Evolutionary conservation across 2,329 filamentous ascomycete species (phyloP).

Genomic region (Colletotrichum liaoningense): DNA sequence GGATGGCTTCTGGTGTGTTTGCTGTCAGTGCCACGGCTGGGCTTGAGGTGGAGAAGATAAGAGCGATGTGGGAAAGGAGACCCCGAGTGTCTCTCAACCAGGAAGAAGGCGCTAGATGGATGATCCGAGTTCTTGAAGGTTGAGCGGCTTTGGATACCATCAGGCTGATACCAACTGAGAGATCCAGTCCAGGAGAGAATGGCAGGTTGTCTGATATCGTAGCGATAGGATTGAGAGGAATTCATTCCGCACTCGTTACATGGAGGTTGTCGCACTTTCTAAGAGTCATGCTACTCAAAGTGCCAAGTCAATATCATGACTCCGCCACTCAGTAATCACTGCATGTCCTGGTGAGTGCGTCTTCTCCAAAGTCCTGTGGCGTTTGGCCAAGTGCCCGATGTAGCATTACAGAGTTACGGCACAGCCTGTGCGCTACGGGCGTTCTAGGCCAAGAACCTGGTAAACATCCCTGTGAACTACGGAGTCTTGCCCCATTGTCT

Average conservation of each 20-base stretch:
- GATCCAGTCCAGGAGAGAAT: background rate
- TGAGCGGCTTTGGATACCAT: background rate
- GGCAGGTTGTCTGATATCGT: background rate
- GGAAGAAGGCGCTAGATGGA: too few relatives aligned
- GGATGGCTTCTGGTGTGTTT: conserved; percentile 11
- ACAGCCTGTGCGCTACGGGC: background rate
- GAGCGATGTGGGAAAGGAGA: background rate
- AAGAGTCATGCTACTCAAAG: background rate
- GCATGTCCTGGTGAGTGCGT: background rate
- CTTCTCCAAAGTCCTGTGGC: background rate
- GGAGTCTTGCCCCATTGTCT: background rate
- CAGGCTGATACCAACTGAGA: background rate
- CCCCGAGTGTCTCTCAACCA: background rate
- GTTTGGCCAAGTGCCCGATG: background rate
- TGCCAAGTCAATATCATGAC: background rate
- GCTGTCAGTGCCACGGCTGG: background rate
- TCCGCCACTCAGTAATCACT: background rate
- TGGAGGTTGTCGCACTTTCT: background rate
- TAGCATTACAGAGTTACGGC: background rate
- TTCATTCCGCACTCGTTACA: background rate
- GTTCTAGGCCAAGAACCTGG: background rate
- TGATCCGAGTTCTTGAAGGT: background rate
- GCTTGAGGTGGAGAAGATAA: background rate
- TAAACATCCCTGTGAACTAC: background rate
- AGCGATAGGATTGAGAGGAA: background rate